Evolutionary conservation across 257 asterid species (phyloP), one percentile per base, ranked within the genome.

Genomic region (Ilex aquifolium): DNA sequence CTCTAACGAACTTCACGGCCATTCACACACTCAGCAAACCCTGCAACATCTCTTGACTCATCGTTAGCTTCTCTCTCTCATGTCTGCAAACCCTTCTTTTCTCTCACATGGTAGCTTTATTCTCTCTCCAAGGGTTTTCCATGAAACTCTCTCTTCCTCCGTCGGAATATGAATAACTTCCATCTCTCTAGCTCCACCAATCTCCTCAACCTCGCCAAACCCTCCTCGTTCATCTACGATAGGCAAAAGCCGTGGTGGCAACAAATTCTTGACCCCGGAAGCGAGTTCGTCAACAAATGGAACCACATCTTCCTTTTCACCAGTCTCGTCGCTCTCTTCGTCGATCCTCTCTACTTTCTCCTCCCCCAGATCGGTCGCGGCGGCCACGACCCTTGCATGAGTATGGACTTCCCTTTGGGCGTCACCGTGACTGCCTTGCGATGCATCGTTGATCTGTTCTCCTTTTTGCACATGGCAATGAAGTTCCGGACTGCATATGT

Each of bases 401-500:
- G 48, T 40, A 79, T 85, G 60, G 93, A 92, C 29, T 66, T 50
- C 50, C 51, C 60, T 0, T 56, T 84, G 68, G 86, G 80, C 7
- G 64, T 77, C 3, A 64, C 72, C 65, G 75, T 87, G 3, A 79
- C 87, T 30, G 0, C 49, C 40, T 72, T 78, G 27, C 87, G 98
- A 32, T 56, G 82, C 52, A 59, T 72, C 14, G 87, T 84, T 65
- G 97, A 92, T 67, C 58, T 84, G 31, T 85, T 89, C 77, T 84
- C 98, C 57, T 66, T 72, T 29, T 36, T 89, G 42, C 92, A 89
- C 69, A 87, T 92, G 54, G 53, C 63, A 50, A 76, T 92, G 68
- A 92, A 92, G 62, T 92, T 92, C 59, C 77, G 97, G 44, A 92
- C 97, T 2, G 85, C 95, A 17, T 88, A 73, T 48, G 75, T 87